phyloP scores from a whole-genome alignment of 148 eudicot genomes.

The Cornus florida region DNA sequence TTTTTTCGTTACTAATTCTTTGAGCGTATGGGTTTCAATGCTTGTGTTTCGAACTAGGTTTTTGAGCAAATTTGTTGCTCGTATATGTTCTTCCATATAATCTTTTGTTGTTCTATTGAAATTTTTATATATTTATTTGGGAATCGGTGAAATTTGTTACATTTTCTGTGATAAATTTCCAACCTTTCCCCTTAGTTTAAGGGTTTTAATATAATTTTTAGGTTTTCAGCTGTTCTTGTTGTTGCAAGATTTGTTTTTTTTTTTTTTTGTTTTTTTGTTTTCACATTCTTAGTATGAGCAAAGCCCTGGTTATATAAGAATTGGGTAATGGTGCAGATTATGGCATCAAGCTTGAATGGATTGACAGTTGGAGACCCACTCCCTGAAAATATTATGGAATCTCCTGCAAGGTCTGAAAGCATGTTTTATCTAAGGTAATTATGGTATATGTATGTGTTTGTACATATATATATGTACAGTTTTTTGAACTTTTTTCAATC shows the following conservation, averaged over 20 bases:
- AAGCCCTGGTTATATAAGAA: background rate
- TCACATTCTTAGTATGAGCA: background rate
- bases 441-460: background rate
- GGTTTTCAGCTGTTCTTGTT: background rate
- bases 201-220: too few relatives aligned
- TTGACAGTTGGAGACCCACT: constrained; percentile 81
- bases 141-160: background rate
- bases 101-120: background rate
- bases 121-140: background rate
- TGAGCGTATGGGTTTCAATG: background rate
- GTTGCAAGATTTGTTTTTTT: too few relatives aligned
- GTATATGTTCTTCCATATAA: background rate
- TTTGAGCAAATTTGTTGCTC: background rate
- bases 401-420: constrained; percentile 81
- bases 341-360: constrained; percentile 98
- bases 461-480: background rate
- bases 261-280: background rate
- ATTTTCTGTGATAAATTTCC: background rate
- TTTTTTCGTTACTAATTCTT: background rate
- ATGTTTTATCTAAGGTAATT: constrained; percentile 57
- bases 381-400: constrained; percentile 74
- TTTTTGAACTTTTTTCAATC: too few relatives aligned
- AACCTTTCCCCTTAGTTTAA: background rate
- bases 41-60: background rate
- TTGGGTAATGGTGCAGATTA: constrained; percentile 51